Evolutionary conservation across 176 grass and related monocot genomes (phyloP).

Genomic region (Aegilops sharonensis): DNA sequence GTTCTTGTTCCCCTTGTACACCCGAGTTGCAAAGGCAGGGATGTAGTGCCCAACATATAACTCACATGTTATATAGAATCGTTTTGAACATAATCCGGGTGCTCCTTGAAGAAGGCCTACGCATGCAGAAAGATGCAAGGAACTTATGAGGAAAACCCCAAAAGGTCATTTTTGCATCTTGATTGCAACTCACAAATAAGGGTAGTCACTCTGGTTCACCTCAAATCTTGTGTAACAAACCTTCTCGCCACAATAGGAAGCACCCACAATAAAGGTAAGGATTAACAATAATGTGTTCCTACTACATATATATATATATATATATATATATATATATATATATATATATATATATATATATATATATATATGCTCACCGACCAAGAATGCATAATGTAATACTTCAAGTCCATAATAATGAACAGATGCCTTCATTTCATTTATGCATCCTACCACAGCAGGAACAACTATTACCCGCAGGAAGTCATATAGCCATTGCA

Average conservation of each 20-base stretch:
- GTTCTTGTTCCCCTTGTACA: conserved; percentile 70
- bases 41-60: conserved; percentile 92
- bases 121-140: background rate
- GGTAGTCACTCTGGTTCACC: background rate
- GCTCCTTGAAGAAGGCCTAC: conserved; percentile 74
- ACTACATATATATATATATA: too few relatives aligned
- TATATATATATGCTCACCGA: background rate
- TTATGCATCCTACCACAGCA: background rate
- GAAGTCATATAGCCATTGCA: conserved; percentile 85
- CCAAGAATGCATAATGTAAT: background rate
- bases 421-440: background rate
- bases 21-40: conserved; percentile 77
- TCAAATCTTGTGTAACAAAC: conserved; percentile 1
- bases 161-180: background rate
- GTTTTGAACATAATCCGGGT: conserved; percentile 62
- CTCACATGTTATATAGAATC: conserved; percentile 85
- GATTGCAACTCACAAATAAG: background rate
- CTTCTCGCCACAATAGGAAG: background rate
- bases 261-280: background rate
- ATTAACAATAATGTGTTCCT: background rate
- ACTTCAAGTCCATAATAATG: background rate
- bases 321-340: too few relatives aligned
- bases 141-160: background rate
- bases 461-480: conserved; percentile 58
- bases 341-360: too few relatives aligned